Percentiles rank a stretch among this genome's conserved stretches.
phyloP scores from a whole-genome alignment of 805 yeast genomes.

The Kuraishia capsulata region DNA sequence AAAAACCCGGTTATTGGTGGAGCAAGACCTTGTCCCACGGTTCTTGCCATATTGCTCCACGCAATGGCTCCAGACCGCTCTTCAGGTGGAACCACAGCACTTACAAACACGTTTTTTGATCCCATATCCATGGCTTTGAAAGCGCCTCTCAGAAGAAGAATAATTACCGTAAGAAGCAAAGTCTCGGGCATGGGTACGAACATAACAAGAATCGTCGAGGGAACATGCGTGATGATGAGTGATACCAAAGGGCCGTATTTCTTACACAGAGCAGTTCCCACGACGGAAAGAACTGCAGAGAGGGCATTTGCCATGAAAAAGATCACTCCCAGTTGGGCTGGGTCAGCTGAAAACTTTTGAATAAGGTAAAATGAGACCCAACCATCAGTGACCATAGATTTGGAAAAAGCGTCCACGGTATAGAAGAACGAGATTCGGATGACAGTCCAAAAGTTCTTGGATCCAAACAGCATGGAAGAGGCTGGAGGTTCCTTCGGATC shows the following conservation, averaged over 20 bases:
- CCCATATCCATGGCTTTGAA: conserved; percentile 40
- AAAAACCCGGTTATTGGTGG: conserved; percentile 32
- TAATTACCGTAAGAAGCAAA: conserved; percentile 20
- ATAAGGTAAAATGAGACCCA: conserved; percentile 38
- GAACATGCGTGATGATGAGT: conserved; percentile 35
- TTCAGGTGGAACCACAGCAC: conserved; percentile 27
- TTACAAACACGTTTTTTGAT: conserved; percentile 37
- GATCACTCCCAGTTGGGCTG: conserved; percentile 28
- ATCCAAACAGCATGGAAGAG: not conserved
- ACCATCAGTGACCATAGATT: conserved; percentile 32
- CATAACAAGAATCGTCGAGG: conserved; percentile 29
- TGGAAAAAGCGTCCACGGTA: conserved; percentile 33
- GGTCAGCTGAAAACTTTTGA: conserved; percentile 22
- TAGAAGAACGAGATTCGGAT: conserved; percentile 27
- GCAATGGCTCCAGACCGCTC: conserved; percentile 35
- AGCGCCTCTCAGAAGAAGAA: conserved; percentile 25
- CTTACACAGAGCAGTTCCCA: conserved; percentile 33
- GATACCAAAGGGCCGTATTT: conserved; percentile 33
- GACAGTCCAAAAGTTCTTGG: conserved; percentile 3
- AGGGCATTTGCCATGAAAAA: conserved; percentile 29
- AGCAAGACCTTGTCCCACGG: conserved; percentile 30
- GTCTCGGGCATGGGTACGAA: conserved; percentile 29
- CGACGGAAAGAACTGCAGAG: conserved; percentile 29
- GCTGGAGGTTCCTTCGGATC: not conserved
- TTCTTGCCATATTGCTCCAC: conserved; percentile 34